phyloP scores from a whole-genome alignment of 2,329 filamentous ascomycete species.

The Cordyceps cateniannulata region DNA sequence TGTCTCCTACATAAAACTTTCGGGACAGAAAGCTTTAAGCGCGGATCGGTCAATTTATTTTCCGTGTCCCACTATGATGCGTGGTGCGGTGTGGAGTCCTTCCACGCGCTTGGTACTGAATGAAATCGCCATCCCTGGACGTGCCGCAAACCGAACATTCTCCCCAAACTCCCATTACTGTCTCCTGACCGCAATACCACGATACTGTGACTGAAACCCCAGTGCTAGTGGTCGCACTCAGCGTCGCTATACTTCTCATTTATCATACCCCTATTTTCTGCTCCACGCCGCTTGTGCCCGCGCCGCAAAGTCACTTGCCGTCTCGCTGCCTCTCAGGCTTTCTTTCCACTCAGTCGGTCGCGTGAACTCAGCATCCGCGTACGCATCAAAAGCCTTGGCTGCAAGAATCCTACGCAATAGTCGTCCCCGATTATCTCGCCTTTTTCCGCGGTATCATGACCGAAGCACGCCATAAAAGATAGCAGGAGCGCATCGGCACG shows the following conservation, averaged over 20 bases:
- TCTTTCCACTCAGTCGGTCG: slow-evolving; percentile 10
- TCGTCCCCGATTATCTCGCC: slow-evolving; percentile 15
- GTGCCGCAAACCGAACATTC: slow-evolving; percentile 5
- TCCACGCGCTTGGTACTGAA: slow-evolving; percentile 9
- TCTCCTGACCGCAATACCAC: not conserved
- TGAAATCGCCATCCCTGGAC: slow-evolving; percentile 13
- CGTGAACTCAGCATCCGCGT: slow-evolving; percentile 8
- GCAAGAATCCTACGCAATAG: slow-evolving; percentile 1
- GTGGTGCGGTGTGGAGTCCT: slow-evolving; percentile 12
- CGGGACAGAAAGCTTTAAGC: not conserved
- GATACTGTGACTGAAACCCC: not conserved
- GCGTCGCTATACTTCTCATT: not conserved
- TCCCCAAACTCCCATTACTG: slow-evolving; percentile 1
- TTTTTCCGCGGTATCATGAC: slow-evolving; percentile 49
- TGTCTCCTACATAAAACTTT: too few species aligned
- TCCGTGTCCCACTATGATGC: slow-evolving; percentile 9
- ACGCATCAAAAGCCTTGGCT: not conserved
- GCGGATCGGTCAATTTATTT: slow-evolving; percentile 1
- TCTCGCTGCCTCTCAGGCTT: not conserved
- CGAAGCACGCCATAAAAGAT: slow-evolving; percentile 45
- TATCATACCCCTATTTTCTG: not conserved
- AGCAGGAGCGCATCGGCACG: slow-evolving; percentile 47
- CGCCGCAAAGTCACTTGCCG: not conserved
- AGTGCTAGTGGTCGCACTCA: not conserved
- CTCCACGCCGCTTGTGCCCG: slow-evolving; percentile 5